Evolutionary conservation across 257 asterid genomes (phyloP).

Genomic region (Penstemon newberryi): DNA sequence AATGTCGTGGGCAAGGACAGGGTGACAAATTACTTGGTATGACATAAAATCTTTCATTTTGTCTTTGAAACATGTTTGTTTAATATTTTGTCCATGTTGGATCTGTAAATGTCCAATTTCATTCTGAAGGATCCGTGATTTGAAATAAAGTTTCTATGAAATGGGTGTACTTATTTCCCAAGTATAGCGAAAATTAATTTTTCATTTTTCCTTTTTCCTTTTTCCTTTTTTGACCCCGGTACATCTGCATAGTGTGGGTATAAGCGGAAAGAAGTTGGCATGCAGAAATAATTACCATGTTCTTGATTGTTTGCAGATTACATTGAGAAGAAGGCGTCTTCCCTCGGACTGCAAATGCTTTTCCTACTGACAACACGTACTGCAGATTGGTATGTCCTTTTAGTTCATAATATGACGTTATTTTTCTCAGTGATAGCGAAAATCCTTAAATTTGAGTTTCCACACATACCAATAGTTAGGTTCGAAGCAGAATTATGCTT

Average conservation of each 20-base stretch:
- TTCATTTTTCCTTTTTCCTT: too few species aligned
- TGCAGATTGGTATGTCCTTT: constrained; percentile 78
- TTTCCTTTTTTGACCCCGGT: background rate
- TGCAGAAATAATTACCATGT: background rate
- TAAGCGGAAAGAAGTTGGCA: background rate
- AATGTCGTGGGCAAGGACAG: constrained; percentile 96
- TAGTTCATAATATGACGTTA: background rate
- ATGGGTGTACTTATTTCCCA: too few species aligned
- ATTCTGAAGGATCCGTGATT: too few species aligned
- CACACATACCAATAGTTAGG: background rate
- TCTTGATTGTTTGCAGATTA: constrained; percentile 57
- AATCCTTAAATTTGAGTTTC: background rate
- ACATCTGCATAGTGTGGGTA: constrained; percentile 8
- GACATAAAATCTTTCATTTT: constrained; percentile 20
- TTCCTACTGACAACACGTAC: constrained; percentile 94
- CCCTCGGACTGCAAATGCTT: constrained; percentile 72
- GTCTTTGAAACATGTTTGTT: background rate
- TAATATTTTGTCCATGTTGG: constrained; percentile 23
- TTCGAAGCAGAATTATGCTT: background rate
- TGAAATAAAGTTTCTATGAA: too few species aligned
- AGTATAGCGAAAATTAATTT: too few species aligned
- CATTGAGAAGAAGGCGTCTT: constrained; percentile 87
- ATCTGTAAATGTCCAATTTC: constrained; percentile 8
- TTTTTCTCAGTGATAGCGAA: background rate
- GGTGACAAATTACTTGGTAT: constrained; percentile 98